Base-by-base conservation (phyloP, 805 yeast species). In the Saccharomycopsis amapae region DNA sequence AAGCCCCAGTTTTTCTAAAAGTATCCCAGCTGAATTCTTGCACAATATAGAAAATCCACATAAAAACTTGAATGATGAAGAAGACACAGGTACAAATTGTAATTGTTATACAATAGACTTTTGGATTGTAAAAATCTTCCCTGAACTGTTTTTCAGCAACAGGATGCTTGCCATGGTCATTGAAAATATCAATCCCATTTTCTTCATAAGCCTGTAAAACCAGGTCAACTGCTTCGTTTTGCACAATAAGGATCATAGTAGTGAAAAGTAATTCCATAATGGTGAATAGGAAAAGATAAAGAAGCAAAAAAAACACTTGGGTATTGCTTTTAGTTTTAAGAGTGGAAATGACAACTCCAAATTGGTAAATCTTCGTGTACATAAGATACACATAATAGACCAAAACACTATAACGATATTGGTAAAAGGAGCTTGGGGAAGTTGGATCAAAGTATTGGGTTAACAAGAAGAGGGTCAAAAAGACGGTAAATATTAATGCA, bases 11-110 rank as follows among this genome's bases (percentile, higher is more conserved):
- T 42, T 44, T 48, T 15, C 36, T 48, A 22, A 45, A 48, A 22
- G 37, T 44, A 24, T 48, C 49, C 48, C 48, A 44, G 23, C 42
- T 44, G 34, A 44, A 48, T 24, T 48, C 45, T 37, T 48, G 44
- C 10, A 46, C 48, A 1, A 48, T 34, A 18, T 26, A 44, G 23
- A 44, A 26, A n/a, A 40, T 12, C 51, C 51, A 48, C 38, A 48
- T 36, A 12, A 22, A 35, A 20, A 48, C 30, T 33, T 48, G 51
- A 4, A 18, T n/a, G 18, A 23, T 25, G 6, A 44, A 36, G 26
- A 43, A 42, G 20, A 35, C 20, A 9, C 28, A 13, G 7, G 39
- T 33, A 13, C 38, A 39, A 3, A 34, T 37, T 5, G 40, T 23
- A 18, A 40, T 28, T 5, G 28, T 30, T 4, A 48, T 43, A 19